Evolutionary conservation across 805 yeast species (phyloP).

Genomic region (Ogataea neopini): DNA sequence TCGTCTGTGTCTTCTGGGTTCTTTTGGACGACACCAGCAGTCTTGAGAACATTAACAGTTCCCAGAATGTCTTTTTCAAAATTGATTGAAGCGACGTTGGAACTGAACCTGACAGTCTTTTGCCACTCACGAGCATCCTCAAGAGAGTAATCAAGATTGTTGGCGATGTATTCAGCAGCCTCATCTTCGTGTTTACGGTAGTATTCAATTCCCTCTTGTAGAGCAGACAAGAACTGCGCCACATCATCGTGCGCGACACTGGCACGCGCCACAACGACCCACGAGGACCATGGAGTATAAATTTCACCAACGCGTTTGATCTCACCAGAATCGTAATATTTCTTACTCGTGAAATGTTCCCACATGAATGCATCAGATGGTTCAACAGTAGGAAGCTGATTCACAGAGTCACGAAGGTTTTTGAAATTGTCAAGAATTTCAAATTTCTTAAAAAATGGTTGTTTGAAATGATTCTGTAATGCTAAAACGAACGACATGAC

Average conservation of each 20-base stretch:
- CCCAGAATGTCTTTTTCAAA: slow-evolving; percentile 52
- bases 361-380: slow-evolving; percentile 88
- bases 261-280: slow-evolving; percentile 69
- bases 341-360: slow-evolving; percentile 90
- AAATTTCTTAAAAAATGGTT: slow-evolving; percentile 53
- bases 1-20: slow-evolving; percentile 19
- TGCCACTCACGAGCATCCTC: slow-evolving; percentile 84
- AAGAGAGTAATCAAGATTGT: slow-evolving; percentile 70
- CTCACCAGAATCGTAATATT: slow-evolving; percentile 77
- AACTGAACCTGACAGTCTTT: slow-evolving; percentile 67
- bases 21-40: slow-evolving; percentile 59
- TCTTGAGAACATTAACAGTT: slow-evolving; percentile 56
- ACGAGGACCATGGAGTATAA: slow-evolving; percentile 95
- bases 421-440: slow-evolving; percentile 66
- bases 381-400: slow-evolving; percentile 45
- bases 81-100: slow-evolving; percentile 48
- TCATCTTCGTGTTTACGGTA: slow-evolving; percentile 62
- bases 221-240: slow-evolving; percentile 47
- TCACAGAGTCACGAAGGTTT: slow-evolving; percentile 79
- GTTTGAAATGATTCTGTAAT: slow-evolving; percentile 52
- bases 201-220: slow-evolving; percentile 68
- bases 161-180: slow-evolving; percentile 62
- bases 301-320: slow-evolving; percentile 84
- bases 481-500: slow-evolving; percentile 89
- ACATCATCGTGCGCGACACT: slow-evolving; percentile 36